phyloP scores from a whole-genome alignment of 2,329 filamentous ascomycete genomes.

The Arachnomyces sp. region DNA sequence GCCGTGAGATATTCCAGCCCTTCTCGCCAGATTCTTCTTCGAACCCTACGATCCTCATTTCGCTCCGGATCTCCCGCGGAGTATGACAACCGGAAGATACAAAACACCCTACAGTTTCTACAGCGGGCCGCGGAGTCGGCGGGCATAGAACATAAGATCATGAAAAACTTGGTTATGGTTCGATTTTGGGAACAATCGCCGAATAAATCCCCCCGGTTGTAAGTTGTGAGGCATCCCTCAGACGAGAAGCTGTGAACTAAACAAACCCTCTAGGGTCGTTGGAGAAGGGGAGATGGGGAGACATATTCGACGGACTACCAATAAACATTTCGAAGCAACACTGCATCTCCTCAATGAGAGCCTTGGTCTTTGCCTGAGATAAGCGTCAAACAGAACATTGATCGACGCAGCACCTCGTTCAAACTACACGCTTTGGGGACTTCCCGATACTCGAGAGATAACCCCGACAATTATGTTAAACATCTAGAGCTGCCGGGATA shows the following conservation, averaged over 20 bases:
- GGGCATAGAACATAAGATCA: conserved; percentile 39
- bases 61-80: conserved; percentile 27
- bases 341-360: conserved; percentile 41
- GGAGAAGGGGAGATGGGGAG: conserved; percentile 19
- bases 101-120: conserved; percentile 41
- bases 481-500: too few relatives aligned
- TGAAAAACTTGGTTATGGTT: conserved; percentile 37
- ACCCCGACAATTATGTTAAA: too few relatives aligned
- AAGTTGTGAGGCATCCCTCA: conserved; percentile 13
- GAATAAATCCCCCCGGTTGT: conserved; percentile 24
- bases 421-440: background rate
- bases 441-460: too few relatives aligned
- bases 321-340: conserved; percentile 36
- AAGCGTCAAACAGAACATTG: conserved; percentile 10
- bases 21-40: conserved; percentile 45
- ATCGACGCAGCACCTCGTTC: conserved; percentile 10
- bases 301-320: conserved; percentile 26
- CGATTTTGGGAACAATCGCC: conserved; percentile 35
- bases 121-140: conserved; percentile 29
- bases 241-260: conserved; percentile 7
- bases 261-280: conserved; percentile 20
- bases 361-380: conserved; percentile 36
- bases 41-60: conserved; percentile 36
- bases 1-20: conserved; percentile 51
- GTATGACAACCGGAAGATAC: conserved; percentile 32